Conservation (phyloP, 768 basidiomycete species). For the Sutorius australiensis region DNA sequence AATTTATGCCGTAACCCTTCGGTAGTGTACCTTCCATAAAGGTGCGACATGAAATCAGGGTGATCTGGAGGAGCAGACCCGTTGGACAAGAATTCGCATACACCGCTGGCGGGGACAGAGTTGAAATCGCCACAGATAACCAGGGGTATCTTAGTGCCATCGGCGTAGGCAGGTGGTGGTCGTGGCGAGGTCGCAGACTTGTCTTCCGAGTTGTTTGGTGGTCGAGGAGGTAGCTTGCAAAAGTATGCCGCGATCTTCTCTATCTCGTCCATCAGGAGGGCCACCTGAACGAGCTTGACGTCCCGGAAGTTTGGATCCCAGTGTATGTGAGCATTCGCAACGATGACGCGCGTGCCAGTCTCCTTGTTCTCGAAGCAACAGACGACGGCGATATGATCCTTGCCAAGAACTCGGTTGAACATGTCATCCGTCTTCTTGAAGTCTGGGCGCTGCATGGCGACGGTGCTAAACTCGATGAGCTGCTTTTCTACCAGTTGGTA, state of each 20-base stretch:
- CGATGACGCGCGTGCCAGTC: conserved; percentile 83
- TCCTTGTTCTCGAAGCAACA: conserved; percentile 81
- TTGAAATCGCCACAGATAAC: conserved; percentile 97
- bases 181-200: conserved; percentile 33
- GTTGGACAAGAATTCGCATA: conserved; percentile 84
- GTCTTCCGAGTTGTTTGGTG: conserved; percentile 37
- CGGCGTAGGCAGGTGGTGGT: conserved; percentile 66
- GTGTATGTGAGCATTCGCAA: conserved; percentile 87
- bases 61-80: conserved; percentile 72
- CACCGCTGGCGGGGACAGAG: conserved; percentile 79
- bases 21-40: conserved; percentile 89
- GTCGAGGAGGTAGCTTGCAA: conserved; percentile 72
- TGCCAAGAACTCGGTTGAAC: conserved; percentile 97
- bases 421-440: conserved; percentile 98
- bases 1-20: conserved; percentile 81
- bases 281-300: conserved; percentile 97
- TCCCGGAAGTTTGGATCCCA: conserved; percentile 93
- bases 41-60: conserved; percentile 87
- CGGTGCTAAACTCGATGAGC: conserved; percentile 86
- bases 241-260: conserved; percentile 87
- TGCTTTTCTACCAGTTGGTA: conserved; percentile 93
- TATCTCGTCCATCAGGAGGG: conserved; percentile 86
- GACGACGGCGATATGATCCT: conserved; percentile 90
- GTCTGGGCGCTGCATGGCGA: conserved; percentile 89
- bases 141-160: conserved; percentile 85